A percentile compares a stretch with the other conserved stretches of the same genome.
phyloP scores from a whole-genome alignment of 805 yeast genomes.

The Suhomyces pyralidae region DNA sequence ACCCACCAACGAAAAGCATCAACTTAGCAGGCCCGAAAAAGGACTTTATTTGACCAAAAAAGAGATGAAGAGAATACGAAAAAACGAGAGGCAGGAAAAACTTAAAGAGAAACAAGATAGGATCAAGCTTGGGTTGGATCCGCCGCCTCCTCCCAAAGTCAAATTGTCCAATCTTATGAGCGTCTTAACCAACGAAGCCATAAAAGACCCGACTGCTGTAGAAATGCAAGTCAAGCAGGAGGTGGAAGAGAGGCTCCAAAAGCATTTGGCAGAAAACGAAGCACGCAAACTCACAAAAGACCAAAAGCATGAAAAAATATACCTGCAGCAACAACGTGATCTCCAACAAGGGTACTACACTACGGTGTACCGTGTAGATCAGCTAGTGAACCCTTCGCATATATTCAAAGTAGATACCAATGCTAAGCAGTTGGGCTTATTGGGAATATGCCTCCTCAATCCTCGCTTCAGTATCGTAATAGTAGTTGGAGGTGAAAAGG shows the following conservation, averaged over 20 bases:
- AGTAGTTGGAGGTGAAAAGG: slow-evolving; percentile 70
- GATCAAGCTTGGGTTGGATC: slow-evolving; percentile 74
- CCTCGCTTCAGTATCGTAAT: slow-evolving; percentile 55
- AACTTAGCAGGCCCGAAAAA: slow-evolving; percentile 28
- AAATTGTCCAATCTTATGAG: slow-evolving; percentile 81
- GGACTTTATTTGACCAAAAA: slow-evolving; percentile 67
- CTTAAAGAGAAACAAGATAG: slow-evolving; percentile 74
- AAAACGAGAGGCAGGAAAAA: slow-evolving; percentile 60
- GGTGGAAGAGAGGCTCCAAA: slow-evolving; percentile 55
- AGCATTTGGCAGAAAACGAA: slow-evolving; percentile 61
- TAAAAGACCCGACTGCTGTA: slow-evolving; percentile 83
- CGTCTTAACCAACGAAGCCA: slow-evolving; percentile 80
- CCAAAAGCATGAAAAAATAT: slow-evolving; percentile 49
- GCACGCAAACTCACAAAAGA: slow-evolving; percentile 61
- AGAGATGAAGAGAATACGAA: slow-evolving; percentile 71
- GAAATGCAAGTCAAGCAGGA: slow-evolving; percentile 70
- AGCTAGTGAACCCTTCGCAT: slow-evolving; percentile 62
- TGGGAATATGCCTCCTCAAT: slow-evolving; percentile 57
- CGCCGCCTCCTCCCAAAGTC: slow-evolving; percentile 88
- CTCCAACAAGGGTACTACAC: slow-evolving; percentile 50
- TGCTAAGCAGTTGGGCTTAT: slow-evolving; percentile 67
- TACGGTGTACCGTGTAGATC: slow-evolving; percentile 56
- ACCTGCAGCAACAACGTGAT: slow-evolving; percentile 41
- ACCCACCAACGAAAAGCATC: slow-evolving; percentile 55
- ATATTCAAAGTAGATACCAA: slow-evolving; percentile 73